These are phyloP conservation scores for Neurospora sp. DNA, from an alignment of 495 filamentous ascomycete species.

Conservation along the genomic window DNA sequence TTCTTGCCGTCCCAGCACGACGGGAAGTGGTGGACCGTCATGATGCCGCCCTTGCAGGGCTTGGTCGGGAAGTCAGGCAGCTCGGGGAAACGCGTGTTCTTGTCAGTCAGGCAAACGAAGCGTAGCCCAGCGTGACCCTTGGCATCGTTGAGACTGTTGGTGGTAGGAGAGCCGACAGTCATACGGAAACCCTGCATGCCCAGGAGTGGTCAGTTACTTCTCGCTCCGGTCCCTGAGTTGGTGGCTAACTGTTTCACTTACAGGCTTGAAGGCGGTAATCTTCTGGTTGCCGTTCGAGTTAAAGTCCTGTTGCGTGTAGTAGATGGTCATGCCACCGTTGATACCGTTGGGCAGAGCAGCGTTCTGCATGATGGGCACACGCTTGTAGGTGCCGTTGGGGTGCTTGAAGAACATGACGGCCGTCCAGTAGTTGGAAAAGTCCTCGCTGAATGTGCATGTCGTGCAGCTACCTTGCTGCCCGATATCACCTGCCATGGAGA, in stretches of 20 bases:
- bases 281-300: slow-evolving; percentile 30
- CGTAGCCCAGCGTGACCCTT: slow-evolving; percentile 31
- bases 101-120: slow-evolving; percentile 37
- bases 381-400: slow-evolving; percentile 39
- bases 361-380: slow-evolving; percentile 32
- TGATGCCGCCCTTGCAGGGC: slow-evolving; percentile 38
- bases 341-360: slow-evolving; percentile 33
- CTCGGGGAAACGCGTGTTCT: slow-evolving; percentile 32
- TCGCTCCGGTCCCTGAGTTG: neutral
- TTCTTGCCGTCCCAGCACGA: slow-evolving; percentile 50
- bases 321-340: slow-evolving; percentile 39
- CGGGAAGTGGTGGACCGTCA: slow-evolving; percentile 44
- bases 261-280: slow-evolving; percentile 39
- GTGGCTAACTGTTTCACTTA: slow-evolving; percentile 12
- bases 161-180: slow-evolving; percentile 39
- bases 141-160: slow-evolving; percentile 17
- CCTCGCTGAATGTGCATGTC: slow-evolving; percentile 13
- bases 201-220: slow-evolving; percentile 2
- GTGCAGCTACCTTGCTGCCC: slow-evolving; percentile 26
- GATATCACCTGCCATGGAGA: slow-evolving; percentile 36
- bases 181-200: slow-evolving; percentile 41
- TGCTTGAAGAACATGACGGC: slow-evolving; percentile 42
- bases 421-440: slow-evolving; percentile 32
- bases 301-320: slow-evolving; percentile 39
- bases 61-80: slow-evolving; percentile 35